Base-by-base conservation (phyloP, 768 basidiomycete species). In the Russula griseocarnosa region DNA sequence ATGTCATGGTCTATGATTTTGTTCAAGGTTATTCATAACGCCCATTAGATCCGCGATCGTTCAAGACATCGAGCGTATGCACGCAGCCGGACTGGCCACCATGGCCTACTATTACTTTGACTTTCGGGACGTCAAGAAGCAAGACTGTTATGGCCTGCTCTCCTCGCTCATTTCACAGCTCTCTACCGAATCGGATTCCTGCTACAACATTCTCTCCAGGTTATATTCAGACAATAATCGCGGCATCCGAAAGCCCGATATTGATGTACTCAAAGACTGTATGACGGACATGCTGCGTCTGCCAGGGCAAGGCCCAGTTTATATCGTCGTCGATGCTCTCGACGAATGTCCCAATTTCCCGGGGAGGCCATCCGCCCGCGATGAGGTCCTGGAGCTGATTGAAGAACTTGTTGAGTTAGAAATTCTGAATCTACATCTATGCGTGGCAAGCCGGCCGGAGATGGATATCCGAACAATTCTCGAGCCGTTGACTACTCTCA, bases 41-140 rank as follows among this genome's bases (percentile, higher is more conserved):
- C 36, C 28, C 0, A 14, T 18, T n/a, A 62, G 61, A n/a, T 62
- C 61, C 0, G 55, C 55, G 7, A 55, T 62, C 26, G 36, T 62
- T n/a, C 32, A 62, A 6, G 55, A 62, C 13, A 20, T 62, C 34
- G 28, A 32, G 5, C 8, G 24, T 28, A 34, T 44, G 34, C 55
- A 36, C 6, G 36, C 34, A n/a, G 55, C 46, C 4, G 60, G 60
- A 38, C 9, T 61, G 24, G 60, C 60, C 1, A 46, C 32, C 5
- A 46, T 61, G 32, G 61, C 26, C 1, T 62, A 62, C n/a, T 62
- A 56, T 46, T 61, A 61, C 13, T 61, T 52, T 7, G 60, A 61
- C 26, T 61, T 61, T 36, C 28, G 60, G 40, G 60, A 61, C 18
- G 20, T 9, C 30, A 18, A 28, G 18, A 61, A 61, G 11, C 60